Base-by-base conservation (phyloP, 176 grass and related monocot species). In the Musa schizocarpa region DNA sequence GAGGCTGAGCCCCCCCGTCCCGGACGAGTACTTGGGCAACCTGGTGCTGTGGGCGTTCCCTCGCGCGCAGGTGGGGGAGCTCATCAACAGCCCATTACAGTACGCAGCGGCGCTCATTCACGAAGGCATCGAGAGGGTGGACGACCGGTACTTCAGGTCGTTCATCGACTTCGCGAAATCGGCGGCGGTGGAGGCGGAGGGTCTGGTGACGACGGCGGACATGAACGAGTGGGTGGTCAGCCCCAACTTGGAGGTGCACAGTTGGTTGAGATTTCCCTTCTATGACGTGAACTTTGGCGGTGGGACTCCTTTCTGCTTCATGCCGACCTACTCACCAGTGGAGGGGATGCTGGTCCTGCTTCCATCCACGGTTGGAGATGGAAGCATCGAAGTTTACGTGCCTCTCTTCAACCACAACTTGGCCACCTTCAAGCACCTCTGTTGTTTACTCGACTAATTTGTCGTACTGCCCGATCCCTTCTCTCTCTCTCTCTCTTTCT, bases 181-280 rank as follows among this genome's bases (percentile, higher is more conserved):
- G 1, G 82, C 68, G 1, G 72, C 49, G 14, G 65, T 88, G 25
- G 65, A 78, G 53, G 43, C 29, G 14, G 91, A 94, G 67, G 81
- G 66, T 13, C 62, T 94, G 29, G 85, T 75, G 55, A 50, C 78
- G 54, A 87, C 82, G 20, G 85, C 87, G 1, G 78, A 85, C 54
- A 48, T 81, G 64, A 56, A 69, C 12, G 78, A 81, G 77, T 73
- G 65, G 64, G 85, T 74, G 74, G 29, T 86, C 2, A 82, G 87
- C 64, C 91, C 91, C 6, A 21, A 93, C 80, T 20, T 93, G 50
- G 90, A 93, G 79, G 90, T 93, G 2, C 81, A 93, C 63, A 85
- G 85, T 69, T 93, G 90, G 90, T 64, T 87, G 1, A 78, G 79
- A 8, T 79, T 93, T 21, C 90, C 90, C 3, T 87, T 93, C 70